Evolutionary conservation across 169 alveolate species (phyloP), one percentile per base, ranked within the genome.

Genomic region (Eimeria necatrix): DNA sequence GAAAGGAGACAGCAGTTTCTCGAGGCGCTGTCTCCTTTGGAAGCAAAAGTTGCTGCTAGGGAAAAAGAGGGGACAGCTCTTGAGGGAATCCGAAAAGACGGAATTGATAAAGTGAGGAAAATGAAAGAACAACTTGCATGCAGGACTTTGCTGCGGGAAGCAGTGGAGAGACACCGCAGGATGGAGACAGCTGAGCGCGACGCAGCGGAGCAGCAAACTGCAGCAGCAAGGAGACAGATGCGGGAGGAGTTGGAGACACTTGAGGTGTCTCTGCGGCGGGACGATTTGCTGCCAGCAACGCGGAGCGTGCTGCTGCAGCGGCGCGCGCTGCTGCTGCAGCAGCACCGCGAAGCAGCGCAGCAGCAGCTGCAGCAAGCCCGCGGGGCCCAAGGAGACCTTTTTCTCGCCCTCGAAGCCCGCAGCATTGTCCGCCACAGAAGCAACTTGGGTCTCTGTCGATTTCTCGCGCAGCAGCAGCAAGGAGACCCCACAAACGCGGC

Each of bases 81-180:
- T 8, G 4, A 49, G 14, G 16, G 81, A 3, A 71, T 71, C 8
- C 7, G 81, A 26, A 71, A 32, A 9, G 81, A 71, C 14, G 16
- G 41, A 4, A 52, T 49, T 12, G 81, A 71, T 16, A 24, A 22
- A 26, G 22, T 71, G 12, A 26, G 22, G 4, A 24, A 7, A 22
- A 26, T 71, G 53, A 71, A 32, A 32, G 81, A 71, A 26, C 81
- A 71, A 10, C 52, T 71, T 2, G 81, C 81, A 26, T 71, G 81
- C 52, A 71, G 16, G 52, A 22, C 81, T 0, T 9, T 71, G 0
- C 24, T 16, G 4, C 2, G 4, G 4, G 81, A 71, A 9, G 81
- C 81, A 26, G 4, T 26, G 41, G 53, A 71, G 16, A 16, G 41
- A 12, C 81, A 71, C 16, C 24, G 41, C 10, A 22, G 41, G 20